Base-by-base conservation (phyloP, 2,329 filamentous ascomycete species). In the Exophiala oligosperma region DNA sequence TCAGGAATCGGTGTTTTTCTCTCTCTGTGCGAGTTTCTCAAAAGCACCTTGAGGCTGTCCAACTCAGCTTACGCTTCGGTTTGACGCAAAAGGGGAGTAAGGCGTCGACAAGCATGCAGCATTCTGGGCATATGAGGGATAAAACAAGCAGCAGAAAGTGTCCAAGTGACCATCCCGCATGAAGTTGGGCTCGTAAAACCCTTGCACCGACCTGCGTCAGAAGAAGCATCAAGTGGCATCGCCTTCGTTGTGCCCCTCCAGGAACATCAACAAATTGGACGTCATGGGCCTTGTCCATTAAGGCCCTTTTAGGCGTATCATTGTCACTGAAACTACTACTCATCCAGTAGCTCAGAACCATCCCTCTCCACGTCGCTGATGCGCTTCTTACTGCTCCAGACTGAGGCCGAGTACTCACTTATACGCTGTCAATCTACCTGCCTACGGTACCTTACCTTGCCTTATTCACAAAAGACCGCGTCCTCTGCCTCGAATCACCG, bases 151-250 rank as follows among this genome's bases (percentile, higher is more conserved):
- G 23, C 17, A 37, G 37, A 17, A 17, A 26, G 17, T 59, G 60
- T 62, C 52, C 60, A 59, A 62, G 56, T 62, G 60, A 62, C 60
- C 60, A 43, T 59, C 49, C 38, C 56, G 60, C 60, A 62, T 62
- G 49, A 37, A 50, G 32, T 35, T 11, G 32, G 32, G 32, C 32
- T 35, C 32, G 7, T 29, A 43, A 49, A 37, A 14, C 14, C n/a
- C 21, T 14, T n/a, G 21, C 40, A 43, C 52, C 50, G 32, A 28
- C 17, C 58, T 59, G 52, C 55, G 48, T 62, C 55, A 52, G 49
- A 46, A 50, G 56, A 52, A 49, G 54, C 51, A 52, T 54, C 35
- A 50, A 46, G 4, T 28, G 26, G 26, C 26, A 4, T 28, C 26
- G 7, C 26, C 4, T 28, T 7, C 26, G 26, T 28, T 7, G 26